Evolutionary conservation across 495 filamentous ascomycete species (phyloP).

Genomic region (Trichocladium uniseriatum): DNA sequence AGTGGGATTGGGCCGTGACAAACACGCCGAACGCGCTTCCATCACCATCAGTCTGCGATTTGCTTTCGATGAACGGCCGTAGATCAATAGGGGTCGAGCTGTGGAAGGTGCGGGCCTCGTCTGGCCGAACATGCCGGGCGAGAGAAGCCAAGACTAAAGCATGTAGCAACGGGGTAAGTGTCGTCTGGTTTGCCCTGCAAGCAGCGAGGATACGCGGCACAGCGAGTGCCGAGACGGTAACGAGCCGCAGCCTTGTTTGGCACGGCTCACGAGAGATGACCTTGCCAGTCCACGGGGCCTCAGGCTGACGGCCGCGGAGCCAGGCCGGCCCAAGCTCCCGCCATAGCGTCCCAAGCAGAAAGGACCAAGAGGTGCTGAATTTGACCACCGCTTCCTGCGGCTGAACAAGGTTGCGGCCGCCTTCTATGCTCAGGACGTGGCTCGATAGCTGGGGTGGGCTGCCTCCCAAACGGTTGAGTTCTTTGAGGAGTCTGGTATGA

Average conservation of each 20-base stretch:
- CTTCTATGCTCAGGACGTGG: slow-evolving; percentile 8
- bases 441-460: slow-evolving; percentile 2
- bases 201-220: slow-evolving; percentile 16
- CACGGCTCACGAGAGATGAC: slow-evolving; percentile 16
- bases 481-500: slow-evolving; percentile 23
- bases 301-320: slow-evolving; percentile 4
- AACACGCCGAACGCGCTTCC: slow-evolving; percentile 21
- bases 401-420: not conserved
- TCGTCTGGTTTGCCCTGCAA: slow-evolving; percentile 23
- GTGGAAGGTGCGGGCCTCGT: slow-evolving; percentile 18
- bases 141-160: slow-evolving; percentile 21
- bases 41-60: not conserved
- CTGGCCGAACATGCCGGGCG: slow-evolving; percentile 12
- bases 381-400: slow-evolving; percentile 20
- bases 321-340: slow-evolving; percentile 12
- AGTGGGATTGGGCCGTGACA: slow-evolving; percentile 19
- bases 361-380: slow-evolving; percentile 21
- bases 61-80: slow-evolving; percentile 16
- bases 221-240: slow-evolving; percentile 14
- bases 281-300: slow-evolving; percentile 22
- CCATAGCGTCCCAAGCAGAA: slow-evolving; percentile 18
- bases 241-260: slow-evolving; percentile 21
- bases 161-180: slow-evolving; percentile 29
- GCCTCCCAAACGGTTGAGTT: slow-evolving; percentile 11
- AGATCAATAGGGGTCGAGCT: slow-evolving; percentile 26